Evolutionary conservation across 345 rosid genomes (phyloP).

Genomic region (Hypericum perforatum): DNA sequence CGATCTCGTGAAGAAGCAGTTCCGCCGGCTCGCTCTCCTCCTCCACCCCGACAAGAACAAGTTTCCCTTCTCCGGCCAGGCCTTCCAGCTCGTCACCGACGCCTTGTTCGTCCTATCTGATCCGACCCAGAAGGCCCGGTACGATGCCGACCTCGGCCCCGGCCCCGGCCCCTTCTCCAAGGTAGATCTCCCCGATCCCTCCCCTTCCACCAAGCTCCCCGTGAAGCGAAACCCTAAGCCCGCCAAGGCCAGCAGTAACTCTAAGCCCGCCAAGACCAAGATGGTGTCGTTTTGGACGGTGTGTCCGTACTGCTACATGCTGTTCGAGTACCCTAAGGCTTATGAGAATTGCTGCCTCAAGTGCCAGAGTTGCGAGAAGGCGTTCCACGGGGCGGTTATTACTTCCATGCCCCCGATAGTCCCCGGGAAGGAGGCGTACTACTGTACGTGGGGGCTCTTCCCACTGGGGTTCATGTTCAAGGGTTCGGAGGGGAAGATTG

Average conservation of each 20-base stretch:
- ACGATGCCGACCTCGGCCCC: constrained; percentile 40
- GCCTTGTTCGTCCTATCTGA: constrained; percentile 83
- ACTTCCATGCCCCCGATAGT: constrained; percentile 58
- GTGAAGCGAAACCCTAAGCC: constrained; percentile 28
- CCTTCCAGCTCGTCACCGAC: constrained; percentile 69
- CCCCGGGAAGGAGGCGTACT: constrained; percentile 75
- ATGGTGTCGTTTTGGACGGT: constrained; percentile 76
- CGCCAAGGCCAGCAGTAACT: not conserved
- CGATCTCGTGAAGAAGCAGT: constrained; percentile 66
- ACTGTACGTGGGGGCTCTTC: constrained; percentile 79
- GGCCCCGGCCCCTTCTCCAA: constrained; percentile 36
- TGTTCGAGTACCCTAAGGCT: constrained; percentile 69
- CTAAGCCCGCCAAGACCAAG: constrained; percentile 11
- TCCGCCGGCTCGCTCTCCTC: constrained; percentile 72
- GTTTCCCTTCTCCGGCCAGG: constrained; percentile 60
- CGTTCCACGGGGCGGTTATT: constrained; percentile 60
- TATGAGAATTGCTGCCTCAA: constrained; percentile 73
- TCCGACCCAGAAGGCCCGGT: constrained; percentile 37
- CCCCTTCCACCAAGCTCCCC: constrained; percentile 25
- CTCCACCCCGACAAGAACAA: constrained; percentile 88
- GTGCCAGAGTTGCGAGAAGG: constrained; percentile 62
- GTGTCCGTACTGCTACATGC: constrained; percentile 73
- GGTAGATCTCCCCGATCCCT: constrained; percentile 38
- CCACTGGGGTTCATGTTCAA: constrained; percentile 53
- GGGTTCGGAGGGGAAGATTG: constrained; percentile 17